Evolutionary conservation across 306 rosid species (phyloP), one percentile per base, ranked within the genome.

Genomic region (Cicer judaicum): DNA sequence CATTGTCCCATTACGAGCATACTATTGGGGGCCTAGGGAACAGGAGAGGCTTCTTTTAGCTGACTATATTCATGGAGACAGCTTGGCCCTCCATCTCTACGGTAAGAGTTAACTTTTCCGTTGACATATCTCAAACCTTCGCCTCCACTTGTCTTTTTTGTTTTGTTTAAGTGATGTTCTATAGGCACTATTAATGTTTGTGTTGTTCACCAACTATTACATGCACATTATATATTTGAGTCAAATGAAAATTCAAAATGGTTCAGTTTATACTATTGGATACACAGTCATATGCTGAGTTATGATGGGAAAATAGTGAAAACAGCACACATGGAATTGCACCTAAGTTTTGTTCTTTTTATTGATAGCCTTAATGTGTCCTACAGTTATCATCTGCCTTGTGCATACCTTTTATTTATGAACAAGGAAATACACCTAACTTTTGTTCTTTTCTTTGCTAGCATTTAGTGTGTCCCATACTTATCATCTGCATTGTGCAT

Each of bases 11-110:
- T 80, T 91, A 67, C 86, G 84, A 80, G 98, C 97, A 64, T 94
- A 88, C 85, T 94, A 94, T 72, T 94, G 97, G 98, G 98, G 98
- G 10, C 97, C 98, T 70, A 86, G 94, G 83, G 98, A 94, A 83
- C 97, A 94, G 81, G 98, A 94, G 84, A 89, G 98, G 89, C 98
- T 94, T 82, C 92, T 94, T 83, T 80, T 94, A 81, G 92, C 94
- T 1, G 98, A 94, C 81, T 94, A 87, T 67, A 76, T 94, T 48
- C 87, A 78, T 21, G 98, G 98, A 42, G 98, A 94, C 81, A 94
- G 88, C 89, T 86, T 94, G 87, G 94, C 97, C 47, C 88, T 94
- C 62, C 98, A 94, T 85, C 97, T 94, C 71, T 94, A 91, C 15
- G 98, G 98, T 94, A 94, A 87, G 75, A 75, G 54, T 74, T 64